Evolutionary conservation across 441 rosid genomes (phyloP), one percentile per base, ranked within the genome.

Genomic region (Euphorbia schlechtendalii): DNA sequence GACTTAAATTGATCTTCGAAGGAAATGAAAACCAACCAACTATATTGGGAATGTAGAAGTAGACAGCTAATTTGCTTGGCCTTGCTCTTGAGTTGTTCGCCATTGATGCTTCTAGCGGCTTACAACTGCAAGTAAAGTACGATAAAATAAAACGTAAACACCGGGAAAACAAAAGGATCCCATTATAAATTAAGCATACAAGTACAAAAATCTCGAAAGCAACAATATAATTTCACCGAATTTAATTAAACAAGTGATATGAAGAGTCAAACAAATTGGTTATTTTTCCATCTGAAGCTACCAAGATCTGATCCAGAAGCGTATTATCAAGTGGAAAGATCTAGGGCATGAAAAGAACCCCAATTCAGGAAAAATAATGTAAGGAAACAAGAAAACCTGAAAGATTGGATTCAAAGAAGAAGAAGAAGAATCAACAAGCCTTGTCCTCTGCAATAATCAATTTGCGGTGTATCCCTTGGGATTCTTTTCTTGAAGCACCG

Each of bases 11-110:
- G 0, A 11, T 61, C 7, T 25, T 22, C 8, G 21, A 14, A 34
- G 4, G 32, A 15, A 18, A 40, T 30, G 32, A 27, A 28, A 59
- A 69, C 82, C 69, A 65, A 85, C 98, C 98, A 73, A 93, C 81
- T 48, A 90, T 76, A 76, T 90, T 90, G 41, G 97, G 97, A 73
- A 90, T 80, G 71, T 90, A 93, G 64, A 88, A 87, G 66, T 93
- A 88, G 17, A 90, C 97, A 3, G 88, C 74, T 24, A 88, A 59
- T 74, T 67, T 88, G 56, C 77, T 64, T 20, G 86, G 92, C 58
- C 74, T 81, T 28, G 82, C 65, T 67, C 71, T 76, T 15, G 86
- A 77, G 59, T 78, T 82, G 64, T 68, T 77, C 30, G 82, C 89
- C 98, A 84, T 89, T 28, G 69, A 71, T 81, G 62, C 73, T 64